These are phyloP conservation scores for Penicillium angulare DNA, from an alignment of 495 filamentous ascomycete genomes.

Conservation along the genomic window DNA sequence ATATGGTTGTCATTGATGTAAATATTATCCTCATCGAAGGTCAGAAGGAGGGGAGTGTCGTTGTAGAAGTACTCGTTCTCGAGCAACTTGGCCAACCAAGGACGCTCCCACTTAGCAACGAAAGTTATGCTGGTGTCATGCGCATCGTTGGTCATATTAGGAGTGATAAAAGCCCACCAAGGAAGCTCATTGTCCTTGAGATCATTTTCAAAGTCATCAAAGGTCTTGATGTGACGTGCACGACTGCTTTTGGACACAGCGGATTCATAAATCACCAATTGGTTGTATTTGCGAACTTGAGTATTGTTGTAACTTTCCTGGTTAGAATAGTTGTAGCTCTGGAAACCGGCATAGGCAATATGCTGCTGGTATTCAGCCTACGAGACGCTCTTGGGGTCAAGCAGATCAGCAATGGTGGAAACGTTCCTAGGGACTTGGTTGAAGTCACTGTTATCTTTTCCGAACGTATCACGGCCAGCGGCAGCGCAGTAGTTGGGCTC, in stretches of 20 bases:
- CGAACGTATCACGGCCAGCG: not conserved
- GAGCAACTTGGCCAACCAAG: not conserved
- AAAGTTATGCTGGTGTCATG: not conserved
- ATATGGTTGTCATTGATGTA: not conserved
- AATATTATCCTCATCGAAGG: not conserved
- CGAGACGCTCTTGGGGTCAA: not conserved
- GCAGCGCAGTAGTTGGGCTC: not conserved
- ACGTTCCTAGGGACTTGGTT: constrained; percentile 38
- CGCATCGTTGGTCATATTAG: not conserved
- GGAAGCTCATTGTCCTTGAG: not conserved
- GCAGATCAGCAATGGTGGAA: not conserved
- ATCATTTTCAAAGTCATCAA: not conserved
- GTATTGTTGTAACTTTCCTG: not conserved
- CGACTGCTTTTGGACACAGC: not conserved
- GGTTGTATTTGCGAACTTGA: not conserved
- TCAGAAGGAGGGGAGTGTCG: not conserved
- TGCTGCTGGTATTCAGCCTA: not conserved
- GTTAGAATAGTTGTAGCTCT: not conserved
- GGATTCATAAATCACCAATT: not conserved
- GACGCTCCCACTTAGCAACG: not conserved
- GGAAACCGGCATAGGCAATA: not conserved
- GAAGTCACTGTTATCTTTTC: not conserved
- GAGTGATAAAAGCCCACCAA: not conserved
- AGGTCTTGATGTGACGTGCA: not conserved
- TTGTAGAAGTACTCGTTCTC: not conserved